Percentiles rank a stretch among this genome's conserved stretches.
These are phyloP conservation scores for Leccinum rimulosum DNA, from an alignment of 768 basidiomycete genomes.

Conservation along the genomic window DNA sequence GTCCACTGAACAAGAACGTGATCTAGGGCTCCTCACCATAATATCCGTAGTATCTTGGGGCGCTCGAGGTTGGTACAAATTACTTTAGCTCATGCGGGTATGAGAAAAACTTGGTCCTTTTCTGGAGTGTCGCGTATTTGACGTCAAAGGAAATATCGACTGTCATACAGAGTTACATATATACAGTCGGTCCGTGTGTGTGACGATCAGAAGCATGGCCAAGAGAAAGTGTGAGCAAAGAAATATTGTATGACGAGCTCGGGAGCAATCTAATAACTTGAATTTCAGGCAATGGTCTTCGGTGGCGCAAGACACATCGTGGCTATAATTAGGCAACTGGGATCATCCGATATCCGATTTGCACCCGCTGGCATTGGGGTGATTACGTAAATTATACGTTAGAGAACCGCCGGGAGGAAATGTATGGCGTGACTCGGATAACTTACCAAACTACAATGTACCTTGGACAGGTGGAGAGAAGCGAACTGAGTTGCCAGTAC, in stretches of 20 bases:
- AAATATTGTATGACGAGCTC: constrained; percentile 3
- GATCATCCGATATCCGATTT: not conserved
- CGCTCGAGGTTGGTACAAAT: not conserved
- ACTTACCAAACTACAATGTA: not conserved
- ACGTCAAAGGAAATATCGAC: not conserved
- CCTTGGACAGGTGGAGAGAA: not conserved
- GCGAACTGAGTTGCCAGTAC: not conserved
- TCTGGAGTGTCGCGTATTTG: constrained; percentile 19
- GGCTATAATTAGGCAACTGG: not conserved
- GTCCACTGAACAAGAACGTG: not conserved
- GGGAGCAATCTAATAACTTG: not conserved
- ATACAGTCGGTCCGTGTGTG: not conserved
- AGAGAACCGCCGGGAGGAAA: not conserved
- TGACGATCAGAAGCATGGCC: constrained; percentile 15
- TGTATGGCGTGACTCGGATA: not conserved
- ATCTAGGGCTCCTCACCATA: not conserved
- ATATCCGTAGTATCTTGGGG: not conserved
- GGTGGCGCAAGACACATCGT: not conserved
- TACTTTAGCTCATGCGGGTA: not conserved
- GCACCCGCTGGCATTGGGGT: not conserved
- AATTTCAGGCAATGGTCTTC: not conserved
- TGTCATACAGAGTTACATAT: not conserved
- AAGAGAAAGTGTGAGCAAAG: constrained; percentile 1
- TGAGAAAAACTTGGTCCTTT: constrained; percentile 2
- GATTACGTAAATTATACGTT: constrained; percentile 9